Conservation (phyloP, 192 early-diverging fungal species). For the Pilaira anomala region DNA sequence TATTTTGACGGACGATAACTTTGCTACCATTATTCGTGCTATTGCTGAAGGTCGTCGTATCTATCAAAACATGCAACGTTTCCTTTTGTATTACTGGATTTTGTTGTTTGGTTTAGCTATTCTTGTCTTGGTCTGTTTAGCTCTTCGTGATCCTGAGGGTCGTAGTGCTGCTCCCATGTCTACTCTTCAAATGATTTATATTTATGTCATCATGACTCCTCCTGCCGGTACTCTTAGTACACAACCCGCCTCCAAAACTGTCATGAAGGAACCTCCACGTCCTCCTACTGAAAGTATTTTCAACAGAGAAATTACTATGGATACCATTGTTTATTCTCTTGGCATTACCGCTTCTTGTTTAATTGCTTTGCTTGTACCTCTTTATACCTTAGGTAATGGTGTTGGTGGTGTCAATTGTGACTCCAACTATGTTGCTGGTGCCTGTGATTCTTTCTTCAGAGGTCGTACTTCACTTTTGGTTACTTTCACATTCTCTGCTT, state of each 20-base stretch:
- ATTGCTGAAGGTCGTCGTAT: slow-evolving; percentile 78
- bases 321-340: slow-evolving; percentile 64
- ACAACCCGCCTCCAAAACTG: slow-evolving; percentile 60
- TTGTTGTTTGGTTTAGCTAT: slow-evolving; percentile 55
- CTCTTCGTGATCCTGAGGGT: slow-evolving; percentile 54
- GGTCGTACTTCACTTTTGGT: slow-evolving; percentile 53
- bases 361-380: slow-evolving; percentile 56
- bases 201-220: slow-evolving; percentile 76
- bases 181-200: slow-evolving; percentile 71
- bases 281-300: slow-evolving; percentile 62
- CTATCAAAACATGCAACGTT: slow-evolving; percentile 76
- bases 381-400: slow-evolving; percentile 57
- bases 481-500: slow-evolving; percentile 52
- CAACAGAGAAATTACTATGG: slow-evolving; percentile 64
- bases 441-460: slow-evolving; percentile 61
- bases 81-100: slow-evolving; percentile 56
- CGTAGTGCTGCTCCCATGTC: slow-evolving; percentile 70
- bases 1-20: slow-evolving; percentile 79
- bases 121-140: slow-evolving; percentile 63
- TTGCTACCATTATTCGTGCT: slow-evolving; percentile 78
- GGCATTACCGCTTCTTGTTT: slow-evolving; percentile 54
- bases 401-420: slow-evolving; percentile 46
- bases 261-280: slow-evolving; percentile 74
- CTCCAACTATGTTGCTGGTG: slow-evolving; percentile 7
- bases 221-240: slow-evolving; percentile 70